Base-by-base conservation (phyloP, 148 eudicot genomes). In the Camellia sinensis region DNA sequence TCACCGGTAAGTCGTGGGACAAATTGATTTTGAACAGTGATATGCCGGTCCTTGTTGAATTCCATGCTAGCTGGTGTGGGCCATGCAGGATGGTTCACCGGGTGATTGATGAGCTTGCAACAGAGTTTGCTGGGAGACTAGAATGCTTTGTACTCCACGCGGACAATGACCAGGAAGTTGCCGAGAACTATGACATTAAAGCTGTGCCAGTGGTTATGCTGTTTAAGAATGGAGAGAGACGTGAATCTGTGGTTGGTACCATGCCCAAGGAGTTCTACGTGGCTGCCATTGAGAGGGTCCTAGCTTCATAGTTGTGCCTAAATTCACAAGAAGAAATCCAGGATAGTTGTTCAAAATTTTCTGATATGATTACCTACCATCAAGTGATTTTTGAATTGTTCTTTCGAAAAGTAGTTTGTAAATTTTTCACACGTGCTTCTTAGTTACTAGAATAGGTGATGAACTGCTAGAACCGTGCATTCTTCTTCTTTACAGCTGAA, bases 1-100 rank as follows among this genome's bases (percentile, higher is more conserved):
- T 96, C 48, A 93, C 95, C 6, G 73, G 80, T 65, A 84, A 86
- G 76, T 89, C 99, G 74, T 96, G 99, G 99, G 94, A 92, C 75
- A 84, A 89, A 52, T 79, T 88, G 82, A 88, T 96, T 64, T 71
- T 93, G 56, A 80, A 83, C 62, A 93, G 92, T 53, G 88, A 96
- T 57, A 74, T 72, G 53, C 93, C 95, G 0, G 98, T 96, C 43
- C 92, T 96, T 0, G 97, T 93, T n/a, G 98, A 96, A 85, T 96
- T 93, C 85, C 87, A 92, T 11, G 95, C 98, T 41, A 93, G 89
- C 52, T 96, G 99, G 99, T 96, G 98, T 62, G 99, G 97, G n/a
- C 98, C 99, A 17, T 93, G 99, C 86, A 85, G 86, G 81, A 96
- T 96, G 99, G 98, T 96, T 73, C 99, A 93, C 79, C 91, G 99